Base-by-base conservation (phyloP, 2,329 filamentous ascomycete genomes). In the Podosphaera leucotricha region DNA sequence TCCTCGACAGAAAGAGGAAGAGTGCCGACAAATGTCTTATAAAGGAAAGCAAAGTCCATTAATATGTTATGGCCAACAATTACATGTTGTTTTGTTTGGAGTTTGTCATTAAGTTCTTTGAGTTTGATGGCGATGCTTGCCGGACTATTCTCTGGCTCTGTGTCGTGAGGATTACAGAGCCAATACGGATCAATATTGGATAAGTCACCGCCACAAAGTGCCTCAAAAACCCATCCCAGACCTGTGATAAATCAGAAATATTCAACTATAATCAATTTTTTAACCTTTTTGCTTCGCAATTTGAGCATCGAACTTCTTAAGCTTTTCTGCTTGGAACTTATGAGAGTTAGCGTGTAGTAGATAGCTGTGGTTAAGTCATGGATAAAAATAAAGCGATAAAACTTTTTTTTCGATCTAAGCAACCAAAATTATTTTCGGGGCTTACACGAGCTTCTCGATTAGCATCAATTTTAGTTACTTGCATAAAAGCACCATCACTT, bases 11-110 rank as follows among this genome's bases (percentile, higher is more conserved):
- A 67, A 2, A 61, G 57, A 0, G 75, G 76, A 1, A 80, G 59
- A 1, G 59, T 49, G 1, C 71, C 71, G 42, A 78, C 62, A 55
- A 80, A 80, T 1, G 66, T 67, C n/a, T 63, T 59, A 55, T 77
- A 75, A 30, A 80, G 58, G 52, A 78, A 78, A 30, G 72, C 66
- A 2, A 80, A 61, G 50, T 80, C 75, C 1, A 68, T 66, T 49
- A 80, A 71, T 46, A 73, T 63, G 51, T 80, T 80, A 58, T 80
- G 75, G 0, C 75, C 74, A 2, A 80, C 64, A 0, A 80, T 52
- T 0, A 73, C 50, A 0, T 58, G 62, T 2, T 47, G 48, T 11
- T 50, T 52, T 1, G 28, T 26, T 39, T 56, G 55, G 2, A 66
- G 48, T 10, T 46, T 45, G 10, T 40, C 26, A 0, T n/a, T 50